These are phyloP conservation scores for Bacterosira constricta DNA, from an alignment of 108 stramenopile genomes.

Conservation along the genomic window DNA sequence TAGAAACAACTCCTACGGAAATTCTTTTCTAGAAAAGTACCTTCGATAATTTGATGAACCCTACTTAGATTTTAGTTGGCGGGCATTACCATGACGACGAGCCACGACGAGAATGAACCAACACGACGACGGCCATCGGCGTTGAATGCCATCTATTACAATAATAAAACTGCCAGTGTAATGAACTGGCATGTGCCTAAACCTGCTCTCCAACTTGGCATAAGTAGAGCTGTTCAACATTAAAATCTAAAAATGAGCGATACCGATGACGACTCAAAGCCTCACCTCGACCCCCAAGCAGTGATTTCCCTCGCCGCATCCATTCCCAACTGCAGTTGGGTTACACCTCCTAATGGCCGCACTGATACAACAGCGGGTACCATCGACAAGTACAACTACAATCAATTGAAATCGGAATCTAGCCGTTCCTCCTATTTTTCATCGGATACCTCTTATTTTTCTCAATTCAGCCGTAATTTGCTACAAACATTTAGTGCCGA, in stretches of 20 bases:
- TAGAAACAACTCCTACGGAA: too few relatives aligned
- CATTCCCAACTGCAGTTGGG: slow-evolving; percentile 20
- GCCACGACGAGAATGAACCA: too few relatives aligned
- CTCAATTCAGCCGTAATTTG: background rate
- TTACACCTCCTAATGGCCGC: slow-evolving; percentile 2
- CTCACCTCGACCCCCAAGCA: slow-evolving; percentile 7
- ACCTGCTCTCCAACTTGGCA: too few relatives aligned
- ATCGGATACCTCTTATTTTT: background rate
- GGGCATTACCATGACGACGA: too few relatives aligned
- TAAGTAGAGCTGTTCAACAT: background rate
- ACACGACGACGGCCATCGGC: too few relatives aligned
- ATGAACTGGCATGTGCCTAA: too few relatives aligned
- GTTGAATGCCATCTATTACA: background rate
- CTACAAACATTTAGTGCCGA: slow-evolving; percentile 12
- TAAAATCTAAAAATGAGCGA: background rate
- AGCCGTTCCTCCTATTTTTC: background rate
- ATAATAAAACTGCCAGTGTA: background rate
- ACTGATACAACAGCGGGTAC: too few relatives aligned
- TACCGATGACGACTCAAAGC: background rate
- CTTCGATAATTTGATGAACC: too few relatives aligned
- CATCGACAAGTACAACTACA: too few relatives aligned
- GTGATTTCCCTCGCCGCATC: slow-evolving; percentile 9
- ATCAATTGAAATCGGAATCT: background rate
- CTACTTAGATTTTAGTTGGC: too few relatives aligned
- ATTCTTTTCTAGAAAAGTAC: too few relatives aligned